These are phyloP conservation scores for Backusella circina DNA, from an alignment of 192 early-diverging fungal genomes.

Conservation along the genomic window DNA sequence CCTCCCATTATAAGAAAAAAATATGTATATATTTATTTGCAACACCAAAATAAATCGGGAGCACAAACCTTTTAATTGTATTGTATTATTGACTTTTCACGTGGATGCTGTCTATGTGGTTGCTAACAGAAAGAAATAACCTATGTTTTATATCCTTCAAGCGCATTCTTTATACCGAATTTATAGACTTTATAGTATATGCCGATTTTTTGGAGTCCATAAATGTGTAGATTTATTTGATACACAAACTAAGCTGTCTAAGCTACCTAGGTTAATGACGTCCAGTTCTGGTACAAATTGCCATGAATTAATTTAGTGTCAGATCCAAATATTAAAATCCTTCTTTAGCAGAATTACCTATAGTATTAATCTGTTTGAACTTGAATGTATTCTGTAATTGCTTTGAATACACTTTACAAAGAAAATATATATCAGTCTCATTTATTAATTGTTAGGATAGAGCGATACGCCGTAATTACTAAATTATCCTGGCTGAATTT, in stretches of 20 bases:
- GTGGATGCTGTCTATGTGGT: not conserved
- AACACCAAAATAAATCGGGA: not conserved
- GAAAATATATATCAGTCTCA: not conserved
- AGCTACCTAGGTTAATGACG: not conserved
- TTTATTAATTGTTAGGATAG: not conserved
- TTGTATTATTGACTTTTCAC: not conserved
- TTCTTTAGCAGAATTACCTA: not conserved
- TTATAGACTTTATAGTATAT: not conserved
- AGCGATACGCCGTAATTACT: not conserved
- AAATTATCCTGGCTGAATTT: not conserved
- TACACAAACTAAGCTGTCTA: not conserved
- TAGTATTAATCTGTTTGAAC: not conserved
- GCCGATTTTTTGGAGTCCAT: not conserved
- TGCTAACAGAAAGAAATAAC: not conserved
- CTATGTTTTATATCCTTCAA: not conserved
- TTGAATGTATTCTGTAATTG: not conserved
- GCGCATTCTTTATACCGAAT: not conserved
- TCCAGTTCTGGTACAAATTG: not conserved
- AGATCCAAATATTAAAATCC: not conserved
- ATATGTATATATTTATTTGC: too few relatives aligned
- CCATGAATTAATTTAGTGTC: not conserved
- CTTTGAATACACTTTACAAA: not conserved
- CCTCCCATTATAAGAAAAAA: not conserved
- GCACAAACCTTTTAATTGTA: not conserved
- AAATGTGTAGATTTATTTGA: not conserved